These are phyloP conservation scores for Rubia tinctorum DNA, from an alignment of 305 asterid species.

Conservation along the genomic window DNA sequence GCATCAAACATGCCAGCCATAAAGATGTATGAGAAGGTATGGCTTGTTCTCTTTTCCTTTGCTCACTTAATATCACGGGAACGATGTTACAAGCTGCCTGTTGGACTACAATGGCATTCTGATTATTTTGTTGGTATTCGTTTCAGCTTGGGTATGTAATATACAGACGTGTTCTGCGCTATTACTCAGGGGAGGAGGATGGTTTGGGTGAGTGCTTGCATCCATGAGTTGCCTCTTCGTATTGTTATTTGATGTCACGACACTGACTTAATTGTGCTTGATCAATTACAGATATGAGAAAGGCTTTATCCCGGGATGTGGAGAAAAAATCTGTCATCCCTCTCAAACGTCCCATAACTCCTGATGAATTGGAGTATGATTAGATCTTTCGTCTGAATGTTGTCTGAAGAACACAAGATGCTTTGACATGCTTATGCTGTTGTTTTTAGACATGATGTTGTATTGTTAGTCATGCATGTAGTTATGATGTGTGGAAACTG, in stretches of 20 bases:
- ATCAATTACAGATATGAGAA: conserved; percentile 75
- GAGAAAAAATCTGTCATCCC: conserved; percentile 90
- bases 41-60: background rate
- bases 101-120: background rate
- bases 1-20: conserved; percentile 94
- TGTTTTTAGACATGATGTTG: conserved; percentile 3
- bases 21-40: conserved; percentile 97
- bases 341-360: conserved; percentile 82
- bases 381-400: conserved; percentile 16
- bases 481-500: background rate
- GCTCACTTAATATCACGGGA: background rate
- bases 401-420: conserved; percentile 7
- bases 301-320: conserved; percentile 89
- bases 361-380: conserved; percentile 94
- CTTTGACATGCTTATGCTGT: background rate
- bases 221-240: background rate
- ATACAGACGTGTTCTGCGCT: conserved; percentile 77
- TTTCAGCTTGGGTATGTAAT: conserved; percentile 79
- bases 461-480: background rate
- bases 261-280: conserved; percentile 9
- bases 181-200: conserved; percentile 96
- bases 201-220: conserved; percentile 69
- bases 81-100: background rate
- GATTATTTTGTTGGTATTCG: background rate
- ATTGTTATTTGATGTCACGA: conserved; percentile 7